Base-by-base conservation (phyloP, 192 early-diverging fungal species). In the Rhizophlyctis rosea region DNA sequence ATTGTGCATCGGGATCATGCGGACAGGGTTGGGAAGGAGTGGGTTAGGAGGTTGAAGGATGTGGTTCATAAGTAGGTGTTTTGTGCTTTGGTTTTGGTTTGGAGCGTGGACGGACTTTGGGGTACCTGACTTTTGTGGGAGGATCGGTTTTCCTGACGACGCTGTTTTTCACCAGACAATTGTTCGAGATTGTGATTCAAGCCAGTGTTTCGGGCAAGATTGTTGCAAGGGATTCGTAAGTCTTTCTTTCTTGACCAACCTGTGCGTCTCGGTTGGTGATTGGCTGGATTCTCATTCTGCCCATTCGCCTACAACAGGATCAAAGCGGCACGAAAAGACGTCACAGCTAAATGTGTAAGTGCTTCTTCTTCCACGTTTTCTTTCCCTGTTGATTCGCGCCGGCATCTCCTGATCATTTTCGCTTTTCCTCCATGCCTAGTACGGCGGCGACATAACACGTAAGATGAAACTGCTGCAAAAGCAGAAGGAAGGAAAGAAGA, bases 401-500 rank as follows among this genome's bases (percentile, higher is more conserved):
- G 21, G 29, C 21, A 5, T 34, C 50, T 3, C 25, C 25, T 13
- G n/a, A n/a, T n/a, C n/a, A n/a, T n/a, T n/a, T n/a, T n/a, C n/a
- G n/a, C n/a, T n/a, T n/a, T n/a, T 23, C 32, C 34, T 29, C 33
- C 24, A 63, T 28, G 23, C 53, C 5, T 49, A 85, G 79, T 98
- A 98, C 65, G 94, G 96, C 24, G 96, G 96, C 21, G 96, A 98
- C 77, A 85, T 94, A 14, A 91, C 94, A 1, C 84, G 96, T 27
- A 96, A 94, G 74, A 98, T 97, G 96, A 98, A 98, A 76, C 81
- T 98, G 47, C 69, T 98, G 59, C 87, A 95, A 53, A 90, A 89
- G 57, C 92, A 95, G 76, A 96, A 96, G 76, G 93, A 88, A 54
- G 94, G 93, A 56, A 98, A 98, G 81, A 96, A 97, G 80, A 78